Conservation (phyloP, 2,329 filamentous ascomycete species). For the Fusarium protoensiforme region DNA sequence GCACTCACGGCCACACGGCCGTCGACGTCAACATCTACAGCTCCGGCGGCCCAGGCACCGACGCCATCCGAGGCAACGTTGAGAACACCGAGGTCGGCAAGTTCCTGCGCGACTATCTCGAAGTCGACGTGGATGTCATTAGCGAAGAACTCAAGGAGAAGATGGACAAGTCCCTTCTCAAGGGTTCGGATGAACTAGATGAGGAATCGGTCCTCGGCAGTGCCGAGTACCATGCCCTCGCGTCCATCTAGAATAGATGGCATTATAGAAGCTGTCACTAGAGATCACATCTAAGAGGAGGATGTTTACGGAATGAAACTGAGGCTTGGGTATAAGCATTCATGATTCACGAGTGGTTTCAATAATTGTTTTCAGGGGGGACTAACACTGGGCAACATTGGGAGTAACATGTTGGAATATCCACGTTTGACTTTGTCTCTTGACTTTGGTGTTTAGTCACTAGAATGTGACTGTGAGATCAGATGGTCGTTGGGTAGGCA, state of each 20-base stretch:
- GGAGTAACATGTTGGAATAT: background rate
- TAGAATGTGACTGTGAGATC: background rate
- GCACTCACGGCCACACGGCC: slow-evolving; percentile 90
- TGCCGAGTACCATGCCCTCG: slow-evolving; percentile 23
- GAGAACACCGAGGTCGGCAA: slow-evolving; percentile 94
- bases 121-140: slow-evolving; percentile 80
- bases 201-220: slow-evolving; percentile 22
- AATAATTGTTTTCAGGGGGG: background rate
- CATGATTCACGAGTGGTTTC: background rate
- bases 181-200: slow-evolving; percentile 29
- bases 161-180: slow-evolving; percentile 38
- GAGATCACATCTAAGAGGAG: slow-evolving; percentile 6
- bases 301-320: background rate
- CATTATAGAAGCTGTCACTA: background rate
- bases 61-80: slow-evolving; percentile 81
- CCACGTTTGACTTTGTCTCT: background rate
- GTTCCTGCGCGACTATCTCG: slow-evolving; percentile 83
- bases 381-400: background rate
- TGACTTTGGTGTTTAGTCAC: background rate
- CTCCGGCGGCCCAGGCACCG: slow-evolving; percentile 72
- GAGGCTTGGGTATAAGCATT: background rate
- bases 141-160: slow-evolving; percentile 79
- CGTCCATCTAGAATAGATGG: slow-evolving; percentile 1
- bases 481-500: background rate
- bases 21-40: slow-evolving; percentile 98